phyloP scores from a whole-genome alignment of 2,329 filamentous ascomycete genomes.

The Colletotrichum kahawae region DNA sequence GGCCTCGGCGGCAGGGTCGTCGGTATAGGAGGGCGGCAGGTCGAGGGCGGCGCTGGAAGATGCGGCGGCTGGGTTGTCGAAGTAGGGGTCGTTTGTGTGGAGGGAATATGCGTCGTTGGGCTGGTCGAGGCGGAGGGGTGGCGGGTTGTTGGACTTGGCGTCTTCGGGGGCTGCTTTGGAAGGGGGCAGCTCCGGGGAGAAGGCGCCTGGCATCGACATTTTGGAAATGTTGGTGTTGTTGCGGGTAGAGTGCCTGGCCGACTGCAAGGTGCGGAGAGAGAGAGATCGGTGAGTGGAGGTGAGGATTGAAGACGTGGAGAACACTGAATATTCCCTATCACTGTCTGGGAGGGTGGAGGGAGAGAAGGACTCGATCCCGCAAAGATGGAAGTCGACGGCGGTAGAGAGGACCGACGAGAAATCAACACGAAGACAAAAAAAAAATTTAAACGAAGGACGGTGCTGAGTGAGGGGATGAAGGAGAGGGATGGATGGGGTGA shows the following conservation, averaged over 20 bases:
- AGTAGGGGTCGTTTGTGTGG: slow-evolving; percentile 32
- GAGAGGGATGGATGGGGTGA: neutral
- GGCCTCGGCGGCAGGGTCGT: slow-evolving; percentile 33
- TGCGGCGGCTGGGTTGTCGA: slow-evolving; percentile 41
- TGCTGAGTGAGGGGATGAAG: neutral
- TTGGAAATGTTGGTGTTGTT: neutral
- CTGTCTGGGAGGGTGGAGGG: neutral
- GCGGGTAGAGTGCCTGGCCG: neutral
- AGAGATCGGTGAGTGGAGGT: neutral
- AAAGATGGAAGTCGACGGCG: neutral
- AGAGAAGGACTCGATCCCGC: neutral
- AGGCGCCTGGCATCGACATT: slow-evolving; percentile 25
- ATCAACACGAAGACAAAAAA: neutral
- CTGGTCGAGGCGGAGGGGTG: slow-evolving; percentile 27
- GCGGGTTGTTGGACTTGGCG: neutral
- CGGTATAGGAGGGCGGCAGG: slow-evolving; percentile 50
- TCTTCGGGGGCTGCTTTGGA: slow-evolving; percentile 8
- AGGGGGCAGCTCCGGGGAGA: slow-evolving; percentile 18
- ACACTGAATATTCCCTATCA: neutral
- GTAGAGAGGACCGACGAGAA: neutral
- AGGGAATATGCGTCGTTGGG: slow-evolving; percentile 31
- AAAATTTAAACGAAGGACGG: slow-evolving; percentile 3
- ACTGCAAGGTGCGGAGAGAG: neutral
- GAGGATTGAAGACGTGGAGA: neutral
- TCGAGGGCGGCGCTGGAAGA: slow-evolving; percentile 39